These are phyloP conservation scores for Kwoniella dendrophila DNA, from an alignment of 768 basidiomycete species.

Conservation along the genomic window DNA sequence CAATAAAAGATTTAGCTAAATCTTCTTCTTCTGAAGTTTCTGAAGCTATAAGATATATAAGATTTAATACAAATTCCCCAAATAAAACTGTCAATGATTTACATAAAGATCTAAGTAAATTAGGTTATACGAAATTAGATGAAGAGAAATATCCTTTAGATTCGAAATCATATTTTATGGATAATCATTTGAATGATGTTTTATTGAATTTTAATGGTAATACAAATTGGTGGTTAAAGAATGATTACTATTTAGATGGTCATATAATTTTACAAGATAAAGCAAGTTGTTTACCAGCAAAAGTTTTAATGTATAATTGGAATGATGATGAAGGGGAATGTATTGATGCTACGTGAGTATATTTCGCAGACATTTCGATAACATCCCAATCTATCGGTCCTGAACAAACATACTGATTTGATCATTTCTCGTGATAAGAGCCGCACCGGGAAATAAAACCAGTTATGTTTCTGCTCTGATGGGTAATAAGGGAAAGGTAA, in stretches of 20 bases:
- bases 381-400: not conserved
- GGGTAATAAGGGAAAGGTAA: conserved; percentile 76
- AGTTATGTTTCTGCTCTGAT: conserved; percentile 89
- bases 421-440: conserved; percentile 47
- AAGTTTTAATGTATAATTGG: conserved; percentile 67
- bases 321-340: conserved; percentile 59
- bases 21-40: conserved; percentile 37
- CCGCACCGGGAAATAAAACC: conserved; percentile 98
- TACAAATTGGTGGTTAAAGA: conserved; percentile 60
- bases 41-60: conserved; percentile 52
- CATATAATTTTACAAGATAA: conserved; percentile 95
- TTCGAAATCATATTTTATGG: conserved; percentile 63
- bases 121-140: conserved; percentile 23
- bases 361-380: not conserved
- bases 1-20: conserved; percentile 50
- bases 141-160: conserved; percentile 37
- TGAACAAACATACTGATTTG: conserved; percentile 1
- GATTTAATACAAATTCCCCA: conserved; percentile 54
- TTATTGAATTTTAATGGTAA: conserved; percentile 76
- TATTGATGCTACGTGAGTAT: conserved; percentile 76
- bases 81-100: conserved; percentile 26
- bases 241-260: conserved; percentile 66
- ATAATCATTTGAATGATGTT: conserved; percentile 79
- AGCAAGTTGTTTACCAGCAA: conserved; percentile 93
- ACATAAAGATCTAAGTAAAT: conserved; percentile 23